Conservation (phyloP, 192 early-diverging fungal species). For the Phlyctochytrium bullatum region DNA sequence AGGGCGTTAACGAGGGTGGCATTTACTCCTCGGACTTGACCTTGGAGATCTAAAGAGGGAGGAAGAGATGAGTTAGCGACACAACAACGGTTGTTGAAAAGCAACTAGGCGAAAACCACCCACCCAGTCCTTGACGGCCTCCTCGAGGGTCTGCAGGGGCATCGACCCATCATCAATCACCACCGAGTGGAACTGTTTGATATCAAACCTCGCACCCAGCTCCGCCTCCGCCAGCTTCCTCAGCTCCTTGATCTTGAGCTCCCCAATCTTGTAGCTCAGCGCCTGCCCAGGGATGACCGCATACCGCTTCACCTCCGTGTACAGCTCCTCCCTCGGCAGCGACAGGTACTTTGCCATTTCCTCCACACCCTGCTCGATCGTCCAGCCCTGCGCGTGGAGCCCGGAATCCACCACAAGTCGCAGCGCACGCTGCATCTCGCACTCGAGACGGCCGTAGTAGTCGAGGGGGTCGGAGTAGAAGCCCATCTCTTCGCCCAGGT, state of each 20-base stretch:
- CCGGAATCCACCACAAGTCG: slow-evolving; percentile 45
- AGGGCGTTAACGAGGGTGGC: too few relatives aligned
- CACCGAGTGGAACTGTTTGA: slow-evolving; percentile 35
- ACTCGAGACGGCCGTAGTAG: slow-evolving; percentile 33
- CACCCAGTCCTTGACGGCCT: slow-evolving; percentile 24
- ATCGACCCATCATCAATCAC: slow-evolving; percentile 20
- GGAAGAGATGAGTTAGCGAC: not conserved
- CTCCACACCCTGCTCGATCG: slow-evolving; percentile 29
- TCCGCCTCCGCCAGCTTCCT: slow-evolving; percentile 26
- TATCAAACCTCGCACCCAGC: slow-evolving; percentile 34
- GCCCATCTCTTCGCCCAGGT: slow-evolving; percentile 35
- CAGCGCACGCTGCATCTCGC: slow-evolving; percentile 38
- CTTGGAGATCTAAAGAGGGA: not conserved
- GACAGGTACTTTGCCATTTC: slow-evolving; percentile 28
- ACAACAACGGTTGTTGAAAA: not conserved
- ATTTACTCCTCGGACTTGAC: not conserved
- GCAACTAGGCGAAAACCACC: not conserved
- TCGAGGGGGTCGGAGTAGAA: slow-evolving; percentile 32
- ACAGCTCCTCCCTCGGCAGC: slow-evolving; percentile 19
- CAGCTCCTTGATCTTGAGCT: slow-evolving; percentile 38
- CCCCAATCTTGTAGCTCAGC: slow-evolving; percentile 42
- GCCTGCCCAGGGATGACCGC: slow-evolving; percentile 38
- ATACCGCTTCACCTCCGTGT: slow-evolving; percentile 36
- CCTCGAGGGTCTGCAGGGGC: slow-evolving; percentile 26
- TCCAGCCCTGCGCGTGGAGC: slow-evolving; percentile 41